Conservation (phyloP, 805 yeast species). For the Brettanomyces naardenensis region DNA sequence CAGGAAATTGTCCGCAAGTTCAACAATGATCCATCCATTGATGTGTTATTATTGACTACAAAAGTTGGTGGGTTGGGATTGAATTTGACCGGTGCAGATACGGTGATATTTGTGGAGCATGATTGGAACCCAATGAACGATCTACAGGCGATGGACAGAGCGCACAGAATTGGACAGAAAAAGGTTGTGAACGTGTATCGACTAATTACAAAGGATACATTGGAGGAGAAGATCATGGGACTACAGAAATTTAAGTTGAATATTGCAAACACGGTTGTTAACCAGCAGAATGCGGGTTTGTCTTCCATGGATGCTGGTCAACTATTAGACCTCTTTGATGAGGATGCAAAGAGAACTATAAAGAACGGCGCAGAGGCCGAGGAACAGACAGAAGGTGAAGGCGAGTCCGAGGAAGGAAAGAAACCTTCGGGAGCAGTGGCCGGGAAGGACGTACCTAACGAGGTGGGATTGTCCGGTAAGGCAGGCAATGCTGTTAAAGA, state of each 20-base stretch:
- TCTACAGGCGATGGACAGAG: constrained; percentile 98
- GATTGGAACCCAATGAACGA: constrained; percentile 99
- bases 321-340: constrained; percentile 79
- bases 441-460: constrained; percentile 32
- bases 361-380: constrained; percentile 23
- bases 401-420: constrained; percentile 19
- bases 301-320: constrained; percentile 96
- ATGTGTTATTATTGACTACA: constrained; percentile 83
- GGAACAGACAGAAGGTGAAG: constrained; percentile 24
- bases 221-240: constrained; percentile 98
- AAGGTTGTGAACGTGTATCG: constrained; percentile 96
- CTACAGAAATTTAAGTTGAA: constrained; percentile 95
- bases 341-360: constrained; percentile 38
- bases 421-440: constrained; percentile 29
- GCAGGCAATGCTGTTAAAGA: constrained; percentile 86
- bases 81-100: constrained; percentile 96
- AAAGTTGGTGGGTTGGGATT: constrained; percentile 99
- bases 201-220: constrained; percentile 82
- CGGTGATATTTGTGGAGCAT: constrained; percentile 97
- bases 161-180: constrained; percentile 96
- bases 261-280: constrained; percentile 91
- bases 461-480: constrained; percentile 75
- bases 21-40: constrained; percentile 95
- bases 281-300: constrained; percentile 94
- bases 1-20: constrained; percentile 87